A percentile compares a stretch with the other conserved stretches of the same genome.
These are phyloP conservation scores for Euphorbia celastroides DNA, from an alignment of 441 rosid species.

Conservation along the genomic window DNA sequence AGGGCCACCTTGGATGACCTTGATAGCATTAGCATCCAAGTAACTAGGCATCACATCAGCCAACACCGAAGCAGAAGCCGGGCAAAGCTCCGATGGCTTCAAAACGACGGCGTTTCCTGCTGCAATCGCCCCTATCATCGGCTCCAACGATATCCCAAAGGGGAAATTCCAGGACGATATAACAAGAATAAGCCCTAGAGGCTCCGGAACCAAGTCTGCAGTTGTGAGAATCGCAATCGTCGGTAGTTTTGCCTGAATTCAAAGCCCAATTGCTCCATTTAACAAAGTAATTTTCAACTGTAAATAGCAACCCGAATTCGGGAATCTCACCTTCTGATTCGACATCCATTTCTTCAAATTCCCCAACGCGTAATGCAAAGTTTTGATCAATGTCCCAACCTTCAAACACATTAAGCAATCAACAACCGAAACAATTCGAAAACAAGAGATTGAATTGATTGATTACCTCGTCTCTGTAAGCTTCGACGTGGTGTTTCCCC, in stretches of 20 bases:
- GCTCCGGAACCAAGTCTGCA: too few species aligned
- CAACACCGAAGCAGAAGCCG: conserved; percentile 52
- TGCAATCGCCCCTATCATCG: conserved; percentile 64
- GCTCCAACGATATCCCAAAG: conserved; percentile 71
- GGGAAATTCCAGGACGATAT: too few species aligned
- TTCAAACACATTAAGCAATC: too few species aligned
- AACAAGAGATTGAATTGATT: too few species aligned
- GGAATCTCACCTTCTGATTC: conserved; percentile 28
- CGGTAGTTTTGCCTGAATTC: too few species aligned
- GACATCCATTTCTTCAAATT: conserved; percentile 55
- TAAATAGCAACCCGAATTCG: too few species aligned
- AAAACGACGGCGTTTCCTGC: conserved; percentile 63
- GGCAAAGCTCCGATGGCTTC: conserved; percentile 67
- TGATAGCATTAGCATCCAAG: conserved; percentile 40
- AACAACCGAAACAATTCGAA: too few species aligned
- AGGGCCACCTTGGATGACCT: conserved; percentile 54
- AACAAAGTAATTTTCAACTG: too few species aligned
- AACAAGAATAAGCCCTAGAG: too few species aligned
- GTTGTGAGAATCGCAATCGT: too few species aligned
- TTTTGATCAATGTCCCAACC: conserved; percentile 46
- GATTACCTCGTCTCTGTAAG: conserved; percentile 74
- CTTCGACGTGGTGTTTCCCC: conserved; percentile 56
- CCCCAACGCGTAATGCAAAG: conserved; percentile 36
- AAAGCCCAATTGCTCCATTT: too few species aligned
- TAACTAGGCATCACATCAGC: conserved; percentile 44